phyloP scores from a whole-genome alignment of 2,329 filamentous ascomycete genomes.

The Xylaria sp. region DNA sequence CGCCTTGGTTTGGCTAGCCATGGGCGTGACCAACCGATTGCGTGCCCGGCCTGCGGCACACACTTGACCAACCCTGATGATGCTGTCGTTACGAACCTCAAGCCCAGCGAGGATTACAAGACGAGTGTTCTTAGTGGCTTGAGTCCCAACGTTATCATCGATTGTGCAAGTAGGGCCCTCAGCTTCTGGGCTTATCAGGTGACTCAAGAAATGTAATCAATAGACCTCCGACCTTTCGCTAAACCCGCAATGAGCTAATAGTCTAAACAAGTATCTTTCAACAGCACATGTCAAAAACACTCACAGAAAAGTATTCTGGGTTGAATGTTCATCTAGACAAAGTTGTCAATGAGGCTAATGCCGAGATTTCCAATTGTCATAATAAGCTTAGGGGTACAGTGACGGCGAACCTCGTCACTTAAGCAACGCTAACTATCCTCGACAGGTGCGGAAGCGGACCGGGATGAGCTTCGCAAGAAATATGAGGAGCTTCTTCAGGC shows the following conservation, averaged over 20 bases:
- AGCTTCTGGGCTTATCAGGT: conserved; percentile 89
- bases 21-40: conserved; percentile 54
- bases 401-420: neutral
- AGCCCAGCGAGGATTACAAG: conserved; percentile 88
- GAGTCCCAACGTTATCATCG: conserved; percentile 81
- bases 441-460: conserved; percentile 62
- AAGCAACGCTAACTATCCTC: conserved; percentile 9
- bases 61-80: conserved; percentile 75
- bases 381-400: conserved; percentile 65
- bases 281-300: conserved; percentile 71
- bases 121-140: conserved; percentile 83
- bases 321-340: conserved; percentile 73
- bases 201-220: conserved; percentile 76
- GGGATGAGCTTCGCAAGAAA: conserved; percentile 68
- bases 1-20: conserved; percentile 64
- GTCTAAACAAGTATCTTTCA: conserved; percentile 69
- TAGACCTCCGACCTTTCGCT: conserved; percentile 34
- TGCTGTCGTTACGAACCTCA: conserved; percentile 72
- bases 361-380: conserved; percentile 70
- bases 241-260: neutral
- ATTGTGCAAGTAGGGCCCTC: conserved; percentile 79
- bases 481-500: conserved; percentile 72
- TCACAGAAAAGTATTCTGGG: conserved; percentile 72
- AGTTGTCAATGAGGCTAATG: conserved; percentile 74
- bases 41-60: conserved; percentile 78